A percentile compares a stretch with the other conserved stretches of the same genome.
Conservation (phyloP, 345 rosid genomes). For the Aethionema arabicum region DNA sequence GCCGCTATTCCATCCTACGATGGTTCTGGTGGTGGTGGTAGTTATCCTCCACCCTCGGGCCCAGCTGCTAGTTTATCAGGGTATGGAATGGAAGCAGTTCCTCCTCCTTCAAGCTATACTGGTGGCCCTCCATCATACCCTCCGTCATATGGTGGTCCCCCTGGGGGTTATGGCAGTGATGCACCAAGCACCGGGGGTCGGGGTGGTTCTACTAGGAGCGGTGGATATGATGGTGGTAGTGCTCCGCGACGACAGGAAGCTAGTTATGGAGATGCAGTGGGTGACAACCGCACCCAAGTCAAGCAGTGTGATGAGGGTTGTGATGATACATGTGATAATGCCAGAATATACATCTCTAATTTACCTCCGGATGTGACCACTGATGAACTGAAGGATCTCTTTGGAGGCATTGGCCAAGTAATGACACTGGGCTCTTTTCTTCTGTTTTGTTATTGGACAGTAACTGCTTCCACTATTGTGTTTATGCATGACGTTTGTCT, state of each 20-base stretch:
- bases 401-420: slow-evolving; percentile 99
- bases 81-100: slow-evolving; percentile 74
- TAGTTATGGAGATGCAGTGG: slow-evolving; percentile 44
- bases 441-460: slow-evolving; percentile 18
- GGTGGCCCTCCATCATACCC: slow-evolving; percentile 76
- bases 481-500: background rate
- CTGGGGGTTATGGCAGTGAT: slow-evolving; percentile 63
- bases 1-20: slow-evolving; percentile 65
- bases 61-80: slow-evolving; percentile 28
- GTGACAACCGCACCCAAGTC: slow-evolving; percentile 53
- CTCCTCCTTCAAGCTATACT: slow-evolving; percentile 81
- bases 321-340: slow-evolving; percentile 80
- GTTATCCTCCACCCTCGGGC: slow-evolving; percentile 64
- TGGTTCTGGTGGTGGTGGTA: slow-evolving; percentile 48
- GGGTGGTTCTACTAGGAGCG: slow-evolving; percentile 49
- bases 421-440: slow-evolving; percentile 37
- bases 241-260: slow-evolving; percentile 60
- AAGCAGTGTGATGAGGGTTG: slow-evolving; percentile 89
- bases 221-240: slow-evolving; percentile 58
- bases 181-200: slow-evolving; percentile 45
- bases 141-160: slow-evolving; percentile 76
- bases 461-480: background rate
- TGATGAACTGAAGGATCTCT: slow-evolving; percentile 87
- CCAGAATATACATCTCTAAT: slow-evolving; percentile 94
- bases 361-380: slow-evolving; percentile 88